Evolutionary conservation across 1,284 basidiomycete genomes (phyloP), one percentile per base, ranked within the genome.

Genomic region (Sparassis latifolia): DNA sequence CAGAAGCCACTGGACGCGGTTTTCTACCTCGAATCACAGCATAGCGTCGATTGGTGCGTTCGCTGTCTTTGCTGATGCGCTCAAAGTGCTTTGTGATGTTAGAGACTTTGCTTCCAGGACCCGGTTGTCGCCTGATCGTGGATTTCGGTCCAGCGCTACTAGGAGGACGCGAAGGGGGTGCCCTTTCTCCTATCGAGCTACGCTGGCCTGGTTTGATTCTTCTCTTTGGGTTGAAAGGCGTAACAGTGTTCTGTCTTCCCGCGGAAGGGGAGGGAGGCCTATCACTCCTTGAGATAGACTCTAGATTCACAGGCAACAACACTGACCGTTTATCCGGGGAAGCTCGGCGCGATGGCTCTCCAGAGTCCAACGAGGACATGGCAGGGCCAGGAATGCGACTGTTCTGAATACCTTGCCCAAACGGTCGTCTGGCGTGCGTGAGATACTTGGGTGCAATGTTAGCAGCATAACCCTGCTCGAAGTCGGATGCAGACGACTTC

Each of bases 1-100:
- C 89, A 33, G 87, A 86, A 5, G 89, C 89, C 5, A 99, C 92
- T 2, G 97, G 96, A 38, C 96, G 84, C n/a, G 93, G 92, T 42
- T 91, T 82, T 56, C 85, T 87, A 10, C 89, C 87, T n/a, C 92
- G 80, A 59, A 94, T 88, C 48, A 91, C 82, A 40, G 81, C 78
- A 61, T 89, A 89, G 30, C 84, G 79, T 44, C 79, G 77, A 58
- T 75, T 86, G 3, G 79, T 73, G 27, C 80, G 79, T 58, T 90
- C 88, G 5, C 67, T 78, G 47, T 90, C 86, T 47, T 78, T 78
- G 51, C 69, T 76, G 20, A 90, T 74, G 10, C 84, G 78, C 63
- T 92, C 89, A 62, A 84, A 92, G 51, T 90, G 86, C 58, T 83
- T 83, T 1, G 87, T 76, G 2, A 90, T 86, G 50, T 80, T 85